Base-by-base conservation (phyloP, 352 stramenopile species). In the Phytophthora quininea region DNA sequence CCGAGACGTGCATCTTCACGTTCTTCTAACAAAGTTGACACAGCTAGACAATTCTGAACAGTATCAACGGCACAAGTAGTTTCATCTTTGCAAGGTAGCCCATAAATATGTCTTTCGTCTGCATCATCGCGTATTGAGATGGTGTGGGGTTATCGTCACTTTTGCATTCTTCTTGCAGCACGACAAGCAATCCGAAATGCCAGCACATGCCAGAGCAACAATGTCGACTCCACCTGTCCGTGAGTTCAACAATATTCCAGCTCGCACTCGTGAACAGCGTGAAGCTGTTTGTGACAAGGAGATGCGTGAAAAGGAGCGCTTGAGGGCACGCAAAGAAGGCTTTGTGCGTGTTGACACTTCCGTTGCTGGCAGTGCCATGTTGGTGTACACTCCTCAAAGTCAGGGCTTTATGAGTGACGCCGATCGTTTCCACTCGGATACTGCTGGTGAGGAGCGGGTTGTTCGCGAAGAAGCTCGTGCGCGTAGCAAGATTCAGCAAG, bases 361-460 rank as follows among this genome's bases (percentile, higher is more conserved):
- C 3, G 80, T 70, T 45, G 79, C 74, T n/a, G 80, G 84, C 32
- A 80, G 64, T 60, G 86, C 83, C 24, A 92, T 95, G 83, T 61
- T 92, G 14, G 84, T 88, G 48, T 92, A 89, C 58, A 74, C 74
- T 1, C 65, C 69, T 1, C 68, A 77, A 31, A 88, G 77, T 54
- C 84, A 88, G 40, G 92, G 90, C 3, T 97, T 40, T 67, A 85
- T 97, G 69, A 83, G 80, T 29, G 35, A 40, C 35, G 35, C 35
- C 35, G 35, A 40, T 11, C 6, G 91, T 8, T 98, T 97, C 73
- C 89, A 97, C 61, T 92, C 90, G 32, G 92, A 98, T 69, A 94
- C 86, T 31, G 87, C 86, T 11, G 92, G 90, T 0, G 92, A 97
- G 62, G 90, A 95, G 62, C 84, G 89, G 11, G 74, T 79, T 2